Base-by-base conservation (phyloP, 495 filamentous ascomycete genomes). In the Mycothermus thermophilus region DNA sequence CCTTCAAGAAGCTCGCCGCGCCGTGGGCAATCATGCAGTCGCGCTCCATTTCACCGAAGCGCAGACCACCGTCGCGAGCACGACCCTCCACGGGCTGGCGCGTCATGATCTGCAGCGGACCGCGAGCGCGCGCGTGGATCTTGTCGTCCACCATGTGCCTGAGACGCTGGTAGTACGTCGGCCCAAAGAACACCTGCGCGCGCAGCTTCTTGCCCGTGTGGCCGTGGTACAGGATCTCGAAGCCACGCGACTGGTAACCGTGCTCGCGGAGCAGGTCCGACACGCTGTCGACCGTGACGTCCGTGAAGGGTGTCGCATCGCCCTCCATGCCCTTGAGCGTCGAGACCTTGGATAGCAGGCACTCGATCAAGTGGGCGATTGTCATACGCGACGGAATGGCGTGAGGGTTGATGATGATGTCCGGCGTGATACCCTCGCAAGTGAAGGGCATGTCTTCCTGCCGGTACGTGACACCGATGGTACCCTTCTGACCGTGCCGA, bases 21-120 rank as follows among this genome's bases (percentile, higher is more conserved):
- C 90, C 90, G 59, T 99, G 92, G 19, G 92, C 80, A 59, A 99
- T 96, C 92, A 99, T 96, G 63, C 90, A 99, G 72, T 99, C 90
- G 58, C 90, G 87, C 62, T 99, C 90, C 90, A 99, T 99, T 70
- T 99, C 90, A 74, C 90, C 90, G 71, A 99, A 99, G 50, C 90
- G 85, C 29, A 99, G 73, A 64, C 90, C 90, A 70, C 90, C 90
- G 58, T 99, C 90, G 64, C 90, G 72, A 1, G 90, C 92, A 67
- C 90, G 76, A 74, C 90, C 90, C 58, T 99, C 90, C 8, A 96
- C 88, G n/a, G 90, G 90, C 62, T 99, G 90, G 20, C 92, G 71
- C 0, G 90, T 99, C 57, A 99, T 69, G 47, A 99, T 99, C 67
- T 96, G 92, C 18, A 93, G 80, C 6, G 90, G 90, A 13, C 90